Evolutionary conservation across 1,139 yeast species (phyloP).

Genomic region (Scheffersomyces titani): DNA sequence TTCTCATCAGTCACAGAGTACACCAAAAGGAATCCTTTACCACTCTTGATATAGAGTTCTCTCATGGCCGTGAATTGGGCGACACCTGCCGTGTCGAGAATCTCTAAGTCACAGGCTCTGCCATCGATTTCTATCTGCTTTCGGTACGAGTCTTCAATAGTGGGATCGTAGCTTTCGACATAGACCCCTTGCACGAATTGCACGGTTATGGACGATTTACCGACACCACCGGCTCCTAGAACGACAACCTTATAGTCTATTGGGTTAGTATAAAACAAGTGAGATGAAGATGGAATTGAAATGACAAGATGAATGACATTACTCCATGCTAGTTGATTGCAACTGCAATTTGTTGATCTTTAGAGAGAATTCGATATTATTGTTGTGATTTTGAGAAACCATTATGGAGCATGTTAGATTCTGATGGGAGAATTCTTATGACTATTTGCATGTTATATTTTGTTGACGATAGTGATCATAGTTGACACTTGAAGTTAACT

Average conservation of each 20-base stretch:
- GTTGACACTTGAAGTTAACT: neutral
- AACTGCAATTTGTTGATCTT: neutral
- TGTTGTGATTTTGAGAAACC: neutral
- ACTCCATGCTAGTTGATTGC: neutral
- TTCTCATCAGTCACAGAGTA: conserved; percentile 88
- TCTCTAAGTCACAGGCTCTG: conserved; percentile 81
- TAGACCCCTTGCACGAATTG: conserved; percentile 55
- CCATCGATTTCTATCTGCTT: conserved; percentile 92
- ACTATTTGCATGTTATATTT: neutral
- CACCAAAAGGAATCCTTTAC: conserved; percentile 57
- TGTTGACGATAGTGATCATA: neutral
- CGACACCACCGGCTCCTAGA: conserved; percentile 56
- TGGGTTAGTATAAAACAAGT: neutral
- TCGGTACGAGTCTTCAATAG: conserved; percentile 74
- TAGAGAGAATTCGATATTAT: neutral
- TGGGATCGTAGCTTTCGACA: conserved; percentile 49
- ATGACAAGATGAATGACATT: neutral
- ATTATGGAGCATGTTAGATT: too few species aligned
- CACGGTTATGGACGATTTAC: conserved; percentile 52
- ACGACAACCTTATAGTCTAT: conserved; percentile 48
- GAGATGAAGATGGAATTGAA: neutral
- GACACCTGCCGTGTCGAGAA: conserved; percentile 54
- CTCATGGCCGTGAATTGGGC: conserved; percentile 60
- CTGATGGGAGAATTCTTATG: neutral
- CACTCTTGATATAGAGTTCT: conserved; percentile 62